These are phyloP conservation scores for Saccharomycopsis malanga DNA, from an alignment of 805 yeast genomes.

Conservation along the genomic window DNA sequence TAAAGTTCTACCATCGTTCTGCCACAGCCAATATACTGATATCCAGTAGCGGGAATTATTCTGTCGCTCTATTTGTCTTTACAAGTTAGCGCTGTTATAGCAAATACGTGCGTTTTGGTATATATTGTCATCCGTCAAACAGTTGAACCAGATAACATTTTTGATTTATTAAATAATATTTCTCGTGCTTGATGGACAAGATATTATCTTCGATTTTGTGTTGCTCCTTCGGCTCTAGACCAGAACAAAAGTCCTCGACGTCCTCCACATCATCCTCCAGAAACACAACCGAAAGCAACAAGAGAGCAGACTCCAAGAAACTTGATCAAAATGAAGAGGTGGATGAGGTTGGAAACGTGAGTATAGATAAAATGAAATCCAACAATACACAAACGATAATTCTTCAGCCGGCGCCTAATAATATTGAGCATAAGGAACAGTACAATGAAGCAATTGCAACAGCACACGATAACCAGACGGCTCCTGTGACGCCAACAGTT, in stretches of 20 bases:
- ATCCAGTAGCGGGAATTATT: too few species aligned
- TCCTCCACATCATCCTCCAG: conserved; percentile 18
- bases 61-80: too few species aligned
- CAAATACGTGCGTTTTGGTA: too few species aligned
- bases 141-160: too few species aligned
- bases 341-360: conserved; percentile 11
- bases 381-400: conserved; percentile 12
- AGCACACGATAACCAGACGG: not conserved
- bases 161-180: too few species aligned
- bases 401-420: conserved; percentile 6
- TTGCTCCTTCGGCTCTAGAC: conserved; percentile 26
- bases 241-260: conserved; percentile 18
- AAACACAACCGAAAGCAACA: conserved; percentile 15
- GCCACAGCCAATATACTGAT: too few species aligned
- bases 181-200: conserved; percentile 28
- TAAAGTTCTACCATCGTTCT: too few species aligned
- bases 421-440: not conserved
- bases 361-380: conserved; percentile 9
- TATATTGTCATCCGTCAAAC: too few species aligned
- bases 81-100: too few species aligned
- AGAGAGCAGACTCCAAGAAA: conserved; percentile 6
- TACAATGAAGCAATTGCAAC: not conserved
- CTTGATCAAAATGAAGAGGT: conserved; percentile 15
- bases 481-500: not conserved
- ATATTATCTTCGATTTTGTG: conserved; percentile 32